Base-by-base conservation (phyloP, 2,329 filamentous ascomycete genomes). In the Colletotrichum sp. region DNA sequence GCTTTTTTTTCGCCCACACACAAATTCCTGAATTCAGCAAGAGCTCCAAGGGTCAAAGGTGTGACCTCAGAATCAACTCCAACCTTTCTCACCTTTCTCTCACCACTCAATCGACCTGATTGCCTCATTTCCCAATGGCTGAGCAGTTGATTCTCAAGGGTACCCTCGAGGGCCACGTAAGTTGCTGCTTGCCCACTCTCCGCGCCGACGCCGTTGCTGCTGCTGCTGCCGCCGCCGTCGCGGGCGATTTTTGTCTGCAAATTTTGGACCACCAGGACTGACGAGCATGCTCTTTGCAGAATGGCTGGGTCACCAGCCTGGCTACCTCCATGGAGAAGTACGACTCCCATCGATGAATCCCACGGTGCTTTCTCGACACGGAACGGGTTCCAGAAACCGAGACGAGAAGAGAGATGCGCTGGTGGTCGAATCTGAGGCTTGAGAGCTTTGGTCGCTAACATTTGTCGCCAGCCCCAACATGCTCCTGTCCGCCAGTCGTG, bases 291-390 rank as follows among this genome's bases (percentile, higher is more conserved):
- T 71, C 76, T 66, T 67, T 80, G 80, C 83, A 92, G 91, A 97
- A 95, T 92, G 96, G 96, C 93, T 99, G 96, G 96, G 96, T 99
- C 91, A 99, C 96, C 90, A 96, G 93, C 91, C 92, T 99, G 90
- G 96, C 96, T 84, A 99, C 96, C 88, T 98, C 96, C 84, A 94
- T 98, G 90, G 96, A 99, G 94, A 98, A 98, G 95, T 98, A 93
- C 86, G 93, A 83, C 74, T 34, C 32, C 36, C 28, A 36, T 64
- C 57, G 83, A 75, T 59, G 66, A 70, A 28, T 30, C 36, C 48
- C 43, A 32, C 60, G 57, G 36, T 30, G 32, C n/a, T 34, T 39
- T 60, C 61, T 65, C 60, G 61, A 68, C 32, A 66, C 21, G 14
- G 24, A 60, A 48, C 52, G 18, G 55, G n/a, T 36, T 71, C 72